phyloP scores from a whole-genome alignment of 345 rosid genomes.

The Draba incana region DNA sequence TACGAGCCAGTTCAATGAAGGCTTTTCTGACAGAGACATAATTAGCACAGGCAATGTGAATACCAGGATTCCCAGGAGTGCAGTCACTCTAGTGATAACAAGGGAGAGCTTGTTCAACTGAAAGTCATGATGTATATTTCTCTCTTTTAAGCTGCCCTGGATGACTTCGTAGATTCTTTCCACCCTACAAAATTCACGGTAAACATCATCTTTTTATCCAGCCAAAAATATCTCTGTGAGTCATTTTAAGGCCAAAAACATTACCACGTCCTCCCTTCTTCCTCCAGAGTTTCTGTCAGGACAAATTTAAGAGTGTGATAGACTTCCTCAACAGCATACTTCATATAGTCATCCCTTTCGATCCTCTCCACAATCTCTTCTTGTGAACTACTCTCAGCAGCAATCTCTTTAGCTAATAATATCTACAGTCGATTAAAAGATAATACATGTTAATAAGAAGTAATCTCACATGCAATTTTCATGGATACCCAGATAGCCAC shows the following conservation, averaged over 20 bases:
- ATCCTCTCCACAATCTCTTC: constrained; percentile 91
- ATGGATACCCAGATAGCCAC: constrained; percentile 18
- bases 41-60: constrained; percentile 17
- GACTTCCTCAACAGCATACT: constrained; percentile 93
- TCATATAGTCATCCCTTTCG: constrained; percentile 86
- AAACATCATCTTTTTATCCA: constrained; percentile 22
- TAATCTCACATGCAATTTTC: not conserved
- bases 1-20: constrained; percentile 4
- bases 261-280: constrained; percentile 93
- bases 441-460: not conserved
- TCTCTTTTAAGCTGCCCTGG: constrained; percentile 51
- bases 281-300: constrained; percentile 74
- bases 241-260: constrained; percentile 31
- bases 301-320: constrained; percentile 63
- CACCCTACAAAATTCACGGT: constrained; percentile 63
- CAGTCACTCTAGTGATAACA: constrained; percentile 77
- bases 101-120: constrained; percentile 72
- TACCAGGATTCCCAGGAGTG: constrained; percentile 89
- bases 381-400: constrained; percentile 70
- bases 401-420: constrained; percentile 89
- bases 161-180: constrained; percentile 76
- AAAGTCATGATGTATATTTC: constrained; percentile 61
- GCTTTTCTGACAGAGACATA: constrained; percentile 11
- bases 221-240: not conserved
- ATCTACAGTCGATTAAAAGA: constrained; percentile 50